These are phyloP conservation scores for Ceratocystis harringtonii DNA, from an alignment of 2,329 filamentous ascomycete species.

Conservation along the genomic window DNA sequence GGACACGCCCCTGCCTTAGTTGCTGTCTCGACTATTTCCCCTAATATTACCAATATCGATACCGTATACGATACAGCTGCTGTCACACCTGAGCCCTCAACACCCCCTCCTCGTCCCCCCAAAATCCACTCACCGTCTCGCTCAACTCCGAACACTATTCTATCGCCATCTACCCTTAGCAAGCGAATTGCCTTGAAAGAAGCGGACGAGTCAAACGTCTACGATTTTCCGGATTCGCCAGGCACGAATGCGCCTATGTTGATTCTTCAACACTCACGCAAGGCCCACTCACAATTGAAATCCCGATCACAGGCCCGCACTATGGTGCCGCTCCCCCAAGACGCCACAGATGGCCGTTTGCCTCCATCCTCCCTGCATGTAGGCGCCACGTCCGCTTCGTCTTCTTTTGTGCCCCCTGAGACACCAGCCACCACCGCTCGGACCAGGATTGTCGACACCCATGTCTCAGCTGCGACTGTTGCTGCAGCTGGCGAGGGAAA, in stretches of 20 bases:
- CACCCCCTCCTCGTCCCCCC: slow-evolving; percentile 6
- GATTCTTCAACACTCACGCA: slow-evolving; percentile 4
- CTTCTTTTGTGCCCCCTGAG: slow-evolving; percentile 11
- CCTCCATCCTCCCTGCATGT: neutral
- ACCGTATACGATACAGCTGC: neutral
- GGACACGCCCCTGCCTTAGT: neutral
- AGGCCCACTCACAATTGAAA: neutral
- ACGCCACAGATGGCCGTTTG: slow-evolving; percentile 6
- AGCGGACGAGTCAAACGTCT: slow-evolving; percentile 6
- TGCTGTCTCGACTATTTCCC: neutral
- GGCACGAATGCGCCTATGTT: slow-evolving; percentile 3
- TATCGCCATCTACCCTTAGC: slow-evolving; percentile 3
- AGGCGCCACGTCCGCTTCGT: slow-evolving; percentile 9
- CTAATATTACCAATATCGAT: neutral
- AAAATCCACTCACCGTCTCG: neutral
- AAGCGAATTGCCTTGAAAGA: neutral
- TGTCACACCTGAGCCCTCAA: neutral
- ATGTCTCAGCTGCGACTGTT: slow-evolving; percentile 7
- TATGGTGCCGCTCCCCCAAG: neutral
- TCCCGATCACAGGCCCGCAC: neutral
- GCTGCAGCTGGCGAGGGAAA: neutral
- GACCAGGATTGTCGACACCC: slow-evolving; percentile 12
- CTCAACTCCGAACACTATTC: neutral
- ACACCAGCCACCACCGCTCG: slow-evolving; percentile 16
- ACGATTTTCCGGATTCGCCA: slow-evolving; percentile 15